Base-by-base conservation (phyloP, 352 stramenopile genomes). In the Pythium angustatum region DNA sequence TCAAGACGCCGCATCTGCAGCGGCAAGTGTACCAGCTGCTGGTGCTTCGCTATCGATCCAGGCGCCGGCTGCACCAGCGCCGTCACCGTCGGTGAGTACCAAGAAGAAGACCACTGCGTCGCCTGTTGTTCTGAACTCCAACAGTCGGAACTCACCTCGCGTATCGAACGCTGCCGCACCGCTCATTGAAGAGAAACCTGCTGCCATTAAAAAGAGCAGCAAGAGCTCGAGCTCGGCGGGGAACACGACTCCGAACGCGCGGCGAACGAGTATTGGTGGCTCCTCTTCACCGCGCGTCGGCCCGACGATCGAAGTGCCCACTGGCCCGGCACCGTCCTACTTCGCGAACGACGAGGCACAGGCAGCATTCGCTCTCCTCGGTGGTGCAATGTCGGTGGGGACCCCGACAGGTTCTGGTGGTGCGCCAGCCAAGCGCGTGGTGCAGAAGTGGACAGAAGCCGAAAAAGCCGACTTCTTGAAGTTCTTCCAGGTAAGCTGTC, bases 381-480 rank as follows among this genome's bases (percentile, higher is more conserved):
- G 41, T 40, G 63, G 63, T 19, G 58, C 34, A 9, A 62, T 61
- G 50, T 48, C 64, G 2, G 49, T 65, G 15, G 60, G 56, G 1
- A 74, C 67, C 5, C 67, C 67, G 3, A 74, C 67, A 2, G 60
- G 56, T 28, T 58, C 57, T 12, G 66, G 51, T 47, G 55, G 58
- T 4, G 62, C 65, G 33, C 82, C 79, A 22, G 63, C 75, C 1
- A 96, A 94, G 50, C 85, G 86, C 36, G 83, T 94, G 41, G 87
- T 96, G 44, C 88, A 96, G 50, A 97, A 96, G 59, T 97, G 90
- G 90, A 96, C 90, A 0, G 85, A 95, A 57, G 73, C 72, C 33
- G 90, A 97, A 58, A 97, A 96, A 40, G 77, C 84, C 0, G 77
- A 94, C 58, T 97, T 96, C 50, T 45, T 97, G 3, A 90, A 95